A percentile compares a stretch with the other conserved stretches of the same genome.
These are phyloP conservation scores for Coemansia sp. DNA, from an alignment of 371 early-diverging fungal genomes.

Conservation along the genomic window DNA sequence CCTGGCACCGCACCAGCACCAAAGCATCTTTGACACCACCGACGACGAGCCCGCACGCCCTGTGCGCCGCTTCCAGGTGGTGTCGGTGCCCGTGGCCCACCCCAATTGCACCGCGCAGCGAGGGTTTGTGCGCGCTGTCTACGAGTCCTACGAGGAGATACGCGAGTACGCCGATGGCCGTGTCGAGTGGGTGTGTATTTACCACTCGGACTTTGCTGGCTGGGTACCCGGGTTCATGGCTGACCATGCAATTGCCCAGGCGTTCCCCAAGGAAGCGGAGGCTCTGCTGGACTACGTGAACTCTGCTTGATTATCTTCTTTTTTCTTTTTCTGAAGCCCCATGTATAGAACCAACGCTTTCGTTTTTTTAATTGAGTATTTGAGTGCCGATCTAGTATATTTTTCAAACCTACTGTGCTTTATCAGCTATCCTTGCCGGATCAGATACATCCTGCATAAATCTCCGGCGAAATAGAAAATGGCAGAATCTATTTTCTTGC, in stretches of 20 bases:
- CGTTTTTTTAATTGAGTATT: too few species aligned
- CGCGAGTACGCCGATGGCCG: slow-evolving; percentile 42
- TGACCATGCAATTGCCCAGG: slow-evolving; percentile 31
- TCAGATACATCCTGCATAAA: too few species aligned
- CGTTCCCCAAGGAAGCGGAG: slow-evolving; percentile 39
- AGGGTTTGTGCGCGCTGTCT: slow-evolving; percentile 45
- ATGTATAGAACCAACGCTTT: too few species aligned
- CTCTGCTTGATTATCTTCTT: background rate
- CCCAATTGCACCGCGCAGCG: slow-evolving; percentile 24
- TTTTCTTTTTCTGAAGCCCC: background rate
- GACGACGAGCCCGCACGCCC: background rate
- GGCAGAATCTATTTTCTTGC: too few species aligned
- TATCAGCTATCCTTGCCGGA: too few species aligned
- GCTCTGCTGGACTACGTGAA: slow-evolving; percentile 20
- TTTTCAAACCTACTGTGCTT: too few species aligned
- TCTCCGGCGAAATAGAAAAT: too few species aligned
- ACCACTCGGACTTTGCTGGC: slow-evolving; percentile 44
- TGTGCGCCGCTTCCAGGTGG: slow-evolving; percentile 41
- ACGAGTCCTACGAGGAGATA: slow-evolving; percentile 49
- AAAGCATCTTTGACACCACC: background rate
- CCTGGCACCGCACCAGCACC: slow-evolving; percentile 4
- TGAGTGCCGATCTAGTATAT: too few species aligned
- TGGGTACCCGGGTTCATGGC: slow-evolving; percentile 49
- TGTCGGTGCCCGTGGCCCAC: slow-evolving; percentile 38
- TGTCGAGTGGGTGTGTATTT: slow-evolving; percentile 47